Evolutionary conservation across 306 rosid species (phyloP).

Genomic region (Fagus crenata): DNA sequence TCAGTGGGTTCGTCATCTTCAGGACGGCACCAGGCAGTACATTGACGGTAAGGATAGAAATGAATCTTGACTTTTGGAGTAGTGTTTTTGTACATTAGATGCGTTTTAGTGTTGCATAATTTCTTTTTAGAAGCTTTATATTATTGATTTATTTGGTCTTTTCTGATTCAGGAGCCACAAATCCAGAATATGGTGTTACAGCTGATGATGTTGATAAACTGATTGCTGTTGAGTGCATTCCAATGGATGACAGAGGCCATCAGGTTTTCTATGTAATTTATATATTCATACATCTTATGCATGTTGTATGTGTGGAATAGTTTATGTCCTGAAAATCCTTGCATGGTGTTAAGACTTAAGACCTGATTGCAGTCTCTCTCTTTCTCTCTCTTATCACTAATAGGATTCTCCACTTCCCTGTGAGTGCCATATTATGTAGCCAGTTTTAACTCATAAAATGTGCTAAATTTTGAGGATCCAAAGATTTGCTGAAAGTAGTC

Average conservation of each 20-base stretch:
- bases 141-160: not conserved
- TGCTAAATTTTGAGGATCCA: not conserved
- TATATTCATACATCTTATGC: constrained; percentile 10
- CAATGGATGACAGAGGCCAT: constrained; percentile 88
- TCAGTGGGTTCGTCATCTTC: constrained; percentile 98
- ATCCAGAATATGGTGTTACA: constrained; percentile 88
- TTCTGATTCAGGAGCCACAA: constrained; percentile 82
- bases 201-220: constrained; percentile 93
- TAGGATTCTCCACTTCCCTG: not conserved
- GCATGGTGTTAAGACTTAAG: not conserved
- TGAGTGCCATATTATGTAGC: not conserved
- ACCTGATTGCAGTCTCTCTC: not conserved
- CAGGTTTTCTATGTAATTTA: constrained; percentile 63
- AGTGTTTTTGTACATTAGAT: not conserved
- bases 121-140: constrained; percentile 11
- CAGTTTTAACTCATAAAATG: not conserved
- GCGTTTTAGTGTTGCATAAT: constrained; percentile 6
- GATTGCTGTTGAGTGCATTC: constrained; percentile 97
- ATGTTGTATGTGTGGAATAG: not conserved
- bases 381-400: not conserved
- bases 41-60: constrained; percentile 69
- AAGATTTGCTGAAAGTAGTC: not conserved
- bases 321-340: not conserved
- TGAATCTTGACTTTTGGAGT: constrained; percentile 15
- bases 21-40: constrained; percentile 92